A percentile compares a stretch with the other conserved stretches of the same genome.
phyloP scores from a whole-genome alignment of 2,329 filamentous ascomycete species.

The Xylaria sp. region DNA sequence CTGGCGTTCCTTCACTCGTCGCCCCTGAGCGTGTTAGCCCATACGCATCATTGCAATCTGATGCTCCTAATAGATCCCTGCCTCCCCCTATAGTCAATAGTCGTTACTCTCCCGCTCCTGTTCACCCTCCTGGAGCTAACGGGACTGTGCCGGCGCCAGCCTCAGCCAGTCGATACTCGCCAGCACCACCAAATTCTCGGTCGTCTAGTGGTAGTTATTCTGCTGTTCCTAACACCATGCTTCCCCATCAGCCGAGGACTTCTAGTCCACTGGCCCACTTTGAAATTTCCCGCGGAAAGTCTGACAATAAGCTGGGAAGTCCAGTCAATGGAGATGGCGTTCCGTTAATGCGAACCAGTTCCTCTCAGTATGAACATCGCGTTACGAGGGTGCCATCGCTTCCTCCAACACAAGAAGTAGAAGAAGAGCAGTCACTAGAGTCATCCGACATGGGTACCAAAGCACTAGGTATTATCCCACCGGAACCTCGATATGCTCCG shows the following conservation, averaged over 20 bases:
- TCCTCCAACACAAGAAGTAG: conserved; percentile 70
- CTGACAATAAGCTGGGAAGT: conserved; percentile 47
- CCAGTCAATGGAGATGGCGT: conserved; percentile 54
- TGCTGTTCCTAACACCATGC: conserved; percentile 57
- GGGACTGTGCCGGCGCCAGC: conserved; percentile 53
- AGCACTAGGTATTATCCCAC: conserved; percentile 40
- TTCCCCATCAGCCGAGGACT: conserved; percentile 71
- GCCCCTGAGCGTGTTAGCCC: conserved; percentile 64
- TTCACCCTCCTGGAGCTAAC: conserved; percentile 55
- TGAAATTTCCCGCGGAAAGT: conserved; percentile 61
- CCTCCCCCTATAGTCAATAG: conserved; percentile 51
- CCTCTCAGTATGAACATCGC: conserved; percentile 65
- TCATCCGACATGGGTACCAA: conserved; percentile 44
- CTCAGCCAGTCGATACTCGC: conserved; percentile 66
- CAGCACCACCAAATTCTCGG: conserved; percentile 56
- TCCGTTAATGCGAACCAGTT: conserved; percentile 62
- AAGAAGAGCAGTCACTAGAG: conserved; percentile 63
- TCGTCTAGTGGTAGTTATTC: conserved; percentile 56
- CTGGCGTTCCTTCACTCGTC: conserved; percentile 58
- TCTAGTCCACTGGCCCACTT: conserved; percentile 75
- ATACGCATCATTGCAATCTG: conserved; percentile 61
- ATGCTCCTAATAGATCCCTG: conserved; percentile 48
- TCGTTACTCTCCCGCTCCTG: conserved; percentile 72
- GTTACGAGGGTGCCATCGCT: conserved; percentile 67
- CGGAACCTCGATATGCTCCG: conserved; percentile 56